Base-by-base conservation (phyloP, 345 rosid genomes). In the Excoecaria cochinchinensis region DNA sequence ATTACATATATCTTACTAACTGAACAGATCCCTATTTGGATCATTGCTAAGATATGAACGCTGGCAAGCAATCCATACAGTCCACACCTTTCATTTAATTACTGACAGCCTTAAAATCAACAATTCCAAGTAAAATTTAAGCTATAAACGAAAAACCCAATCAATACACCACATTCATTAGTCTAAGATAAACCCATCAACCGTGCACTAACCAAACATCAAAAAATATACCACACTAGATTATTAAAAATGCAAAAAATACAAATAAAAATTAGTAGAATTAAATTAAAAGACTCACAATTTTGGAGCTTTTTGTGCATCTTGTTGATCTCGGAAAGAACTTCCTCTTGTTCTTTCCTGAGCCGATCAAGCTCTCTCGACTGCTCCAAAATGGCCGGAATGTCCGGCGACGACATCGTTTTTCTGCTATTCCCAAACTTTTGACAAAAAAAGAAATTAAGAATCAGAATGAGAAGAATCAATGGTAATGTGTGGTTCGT, bases 291-390 rank as follows among this genome's bases (percentile, higher is more conserved):
- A 55, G 14, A 80, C 86, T 78, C 47, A 91, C 98, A 74, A 82
- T 90, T 77, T 81, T 89, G 98, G 67, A 93, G 95, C 87, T 78
- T 91, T 80, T 87, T 93, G 66, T 93, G 98, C 86, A 93, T 77
- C 87, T 93, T 93, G 85, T 93, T 90, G 87, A 93, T 93, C 52
- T 93, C 97, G 9, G 21, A 17, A 11, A 93, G 87, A 25, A 91
- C 89, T 0, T 83, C 90, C 57, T 91, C 95, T 61, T 89, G 95
- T 3, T 84, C 90, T 82, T 86, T 93, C 92, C 90, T 87, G 72
- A 94, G 72, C 78, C 94, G 94, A 87, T 95, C 98, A 56, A 95
- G 94, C 82, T 91, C 90, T 82, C 84, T 89, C 40, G 98, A 86
- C 80, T 84, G 86, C 0, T 93, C 97, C 81, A 91, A 73, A 38